phyloP scores from a whole-genome alignment of 306 rosid genomes.

The barrel medic (Medicago truncatula) region DNA sequence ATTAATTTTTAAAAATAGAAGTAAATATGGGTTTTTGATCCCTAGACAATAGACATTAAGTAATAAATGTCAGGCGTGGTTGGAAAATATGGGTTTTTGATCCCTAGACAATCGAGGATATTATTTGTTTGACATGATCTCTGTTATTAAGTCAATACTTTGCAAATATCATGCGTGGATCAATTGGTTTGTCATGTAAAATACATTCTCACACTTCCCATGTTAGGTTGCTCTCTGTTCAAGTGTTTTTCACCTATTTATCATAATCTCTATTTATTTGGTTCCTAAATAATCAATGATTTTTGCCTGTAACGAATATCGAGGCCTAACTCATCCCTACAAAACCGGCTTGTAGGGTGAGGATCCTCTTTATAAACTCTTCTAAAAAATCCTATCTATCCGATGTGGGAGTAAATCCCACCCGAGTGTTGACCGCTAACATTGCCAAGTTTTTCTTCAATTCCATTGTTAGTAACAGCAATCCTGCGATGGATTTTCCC shows the following conservation, averaged over 20 bases:
- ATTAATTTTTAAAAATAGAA: conserved; percentile 3
- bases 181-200: conserved; percentile 25
- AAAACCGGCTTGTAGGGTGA: too few relatives aligned
- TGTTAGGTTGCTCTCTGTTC: conserved; percentile 7
- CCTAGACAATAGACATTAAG: neutral
- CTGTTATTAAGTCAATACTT: conserved; percentile 11
- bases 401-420: too few relatives aligned
- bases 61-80: neutral
- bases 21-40: conserved; percentile 8
- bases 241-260: neutral
- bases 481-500: conserved; percentile 14
- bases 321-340: too few relatives aligned
- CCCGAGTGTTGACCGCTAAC: too few relatives aligned
- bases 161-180: conserved; percentile 22
- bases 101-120: conserved; percentile 3
- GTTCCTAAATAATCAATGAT: conserved; percentile 20
- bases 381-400: too few relatives aligned
- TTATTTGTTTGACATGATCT: conserved; percentile 18
- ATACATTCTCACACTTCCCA: conserved; percentile 11
- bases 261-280: neutral
- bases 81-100: too few relatives aligned
- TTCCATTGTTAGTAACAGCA: conserved; percentile 8
- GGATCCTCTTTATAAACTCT: too few relatives aligned
- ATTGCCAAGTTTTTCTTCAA: neutral
- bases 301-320: too few relatives aligned